These are phyloP conservation scores for Suillus fuscotomentosus DNA, from an alignment of 768 basidiomycete species.

Conservation along the genomic window DNA sequence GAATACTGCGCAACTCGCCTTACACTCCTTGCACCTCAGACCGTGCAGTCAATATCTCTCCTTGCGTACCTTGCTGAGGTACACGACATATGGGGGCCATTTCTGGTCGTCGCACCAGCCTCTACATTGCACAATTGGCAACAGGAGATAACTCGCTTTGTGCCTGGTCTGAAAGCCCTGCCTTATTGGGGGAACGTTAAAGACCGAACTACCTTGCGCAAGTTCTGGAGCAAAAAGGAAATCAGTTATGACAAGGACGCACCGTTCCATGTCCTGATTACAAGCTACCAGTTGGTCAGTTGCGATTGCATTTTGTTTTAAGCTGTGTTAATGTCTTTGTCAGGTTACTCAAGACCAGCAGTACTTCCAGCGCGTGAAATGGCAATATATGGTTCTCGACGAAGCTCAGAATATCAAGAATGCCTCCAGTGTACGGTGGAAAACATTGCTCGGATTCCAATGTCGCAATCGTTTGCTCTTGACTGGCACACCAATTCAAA, in stretches of 20 bases:
- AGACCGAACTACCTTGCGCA: constrained; percentile 89
- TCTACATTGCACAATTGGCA: constrained; percentile 99
- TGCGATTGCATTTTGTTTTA: not conserved
- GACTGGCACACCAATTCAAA: constrained; percentile 98
- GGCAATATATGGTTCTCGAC: constrained; percentile 99
- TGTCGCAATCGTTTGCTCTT: constrained; percentile 93
- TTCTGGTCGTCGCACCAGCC: constrained; percentile 95
- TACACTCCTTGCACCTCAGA: constrained; percentile 42
- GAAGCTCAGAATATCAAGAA: constrained; percentile 99
- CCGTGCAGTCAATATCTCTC: constrained; percentile 96
- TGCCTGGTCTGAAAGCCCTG: constrained; percentile 88
- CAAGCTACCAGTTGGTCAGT: constrained; percentile 91
- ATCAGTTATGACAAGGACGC: constrained; percentile 94
- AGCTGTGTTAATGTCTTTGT: constrained; percentile 7
- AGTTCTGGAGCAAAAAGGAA: constrained; percentile 98
- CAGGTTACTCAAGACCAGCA: constrained; percentile 96
- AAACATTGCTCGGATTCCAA: constrained; percentile 91
- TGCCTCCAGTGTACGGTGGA: constrained; percentile 94
- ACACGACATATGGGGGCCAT: constrained; percentile 99
- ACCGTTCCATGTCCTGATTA: constrained; percentile 95
- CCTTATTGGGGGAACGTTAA: constrained; percentile 99
- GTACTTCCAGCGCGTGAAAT: constrained; percentile 95
- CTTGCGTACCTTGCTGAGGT: constrained; percentile 94
- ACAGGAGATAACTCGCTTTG: constrained; percentile 95
- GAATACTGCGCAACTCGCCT: not conserved